phyloP scores from a whole-genome alignment of 2,329 filamentous ascomycete species.

The Scopulariopsis brevicaulis region DNA sequence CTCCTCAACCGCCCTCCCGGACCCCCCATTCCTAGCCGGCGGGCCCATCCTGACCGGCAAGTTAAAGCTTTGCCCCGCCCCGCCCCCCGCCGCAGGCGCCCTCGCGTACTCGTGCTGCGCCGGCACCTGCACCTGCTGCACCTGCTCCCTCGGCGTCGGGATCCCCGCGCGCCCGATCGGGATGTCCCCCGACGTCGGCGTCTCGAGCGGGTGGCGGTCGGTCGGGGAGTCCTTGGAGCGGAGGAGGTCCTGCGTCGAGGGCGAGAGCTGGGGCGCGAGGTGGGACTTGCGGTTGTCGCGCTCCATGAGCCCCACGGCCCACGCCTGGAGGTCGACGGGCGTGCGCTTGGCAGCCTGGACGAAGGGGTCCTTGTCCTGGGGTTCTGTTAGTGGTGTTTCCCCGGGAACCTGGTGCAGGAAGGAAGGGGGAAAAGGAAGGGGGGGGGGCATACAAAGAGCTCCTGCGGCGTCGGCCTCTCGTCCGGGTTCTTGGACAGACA shows the following conservation, averaged over 20 bases:
- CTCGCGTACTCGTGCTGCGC: slow-evolving; percentile 31
- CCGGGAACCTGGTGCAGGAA: no score
- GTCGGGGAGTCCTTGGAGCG: slow-evolving; percentile 52
- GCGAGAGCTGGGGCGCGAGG: slow-evolving; percentile 68
- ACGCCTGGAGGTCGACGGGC: slow-evolving; percentile 84
- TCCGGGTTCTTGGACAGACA: slow-evolving; percentile 86
- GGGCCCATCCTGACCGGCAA: slow-evolving; percentile 55
- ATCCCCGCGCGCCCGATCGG: slow-evolving; percentile 49
- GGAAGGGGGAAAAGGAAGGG: neutral
- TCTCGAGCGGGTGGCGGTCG: slow-evolving; percentile 25
- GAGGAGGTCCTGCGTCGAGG: slow-evolving; percentile 66
- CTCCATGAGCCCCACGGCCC: slow-evolving; percentile 91
- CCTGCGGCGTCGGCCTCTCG: slow-evolving; percentile 80
- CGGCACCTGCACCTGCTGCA: slow-evolving; percentile 10
- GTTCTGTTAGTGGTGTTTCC: neutral
- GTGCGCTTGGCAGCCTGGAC: slow-evolving; percentile 94
- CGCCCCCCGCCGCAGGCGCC: slow-evolving; percentile 18
- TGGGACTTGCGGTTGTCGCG: slow-evolving; percentile 93
- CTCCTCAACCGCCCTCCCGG: slow-evolving; percentile 27
- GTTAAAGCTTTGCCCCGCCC: slow-evolving; percentile 35
- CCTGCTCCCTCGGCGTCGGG: slow-evolving; percentile 40
- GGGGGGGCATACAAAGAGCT: slow-evolving; percentile 64
- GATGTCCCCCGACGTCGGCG: slow-evolving; percentile 63
- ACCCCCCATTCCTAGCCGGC: slow-evolving; percentile 43
- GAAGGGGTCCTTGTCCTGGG: slow-evolving; percentile 81